Base-by-base conservation (phyloP, 1,284 basidiomycete species). In the Ustilago vetiveriae region DNA sequence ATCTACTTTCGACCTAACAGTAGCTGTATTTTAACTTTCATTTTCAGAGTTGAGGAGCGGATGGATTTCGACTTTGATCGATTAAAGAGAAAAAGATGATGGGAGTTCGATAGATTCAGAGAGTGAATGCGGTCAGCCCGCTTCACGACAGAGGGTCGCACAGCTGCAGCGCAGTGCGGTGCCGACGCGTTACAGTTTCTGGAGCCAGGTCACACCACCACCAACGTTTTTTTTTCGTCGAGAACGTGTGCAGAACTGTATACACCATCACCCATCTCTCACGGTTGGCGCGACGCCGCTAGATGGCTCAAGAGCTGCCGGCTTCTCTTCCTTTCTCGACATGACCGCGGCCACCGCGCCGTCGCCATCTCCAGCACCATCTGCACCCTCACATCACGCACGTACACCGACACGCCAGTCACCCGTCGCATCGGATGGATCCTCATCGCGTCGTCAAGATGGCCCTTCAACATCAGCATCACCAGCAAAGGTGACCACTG, bases 161-260 rank as follows among this genome's bases (percentile, higher is more conserved):
- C 24, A 16, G 24, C n/a, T 41, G 40, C 40, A 41, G 26, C 21
- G n/a, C n/a, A n/a, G n/a, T 27, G 24, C 33, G 62, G 62, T 65
- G 54, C 62, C 54, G 62, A 65, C 54, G 62, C 63, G 55, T 54
- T 66, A 59, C 53, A 67, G 64, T 67, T 67, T 67, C 64, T 56
- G 21, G 44, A 26, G 29, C 57, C 3, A 62, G 40, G 64, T 67
- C 64, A 67, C 64, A 67, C 64, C 64, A 60, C 57, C 57, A 60
- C 44, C 63, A 45, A 55, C 41, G 40, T 59, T 55, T 37, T 37
- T 37, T 33, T 37, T 37, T 21, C n/a, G n/a, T 33, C 32, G 13
- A 27, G 26, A 23, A 29, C 21, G 11, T 37, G 37, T 32, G 37
- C 47, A 62, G 50, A 58, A 63, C 54, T 57, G 42, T 51, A 62